Evolutionary conservation across 345 rosid genomes (phyloP).

Genomic region (Linum lewisii): DNA sequence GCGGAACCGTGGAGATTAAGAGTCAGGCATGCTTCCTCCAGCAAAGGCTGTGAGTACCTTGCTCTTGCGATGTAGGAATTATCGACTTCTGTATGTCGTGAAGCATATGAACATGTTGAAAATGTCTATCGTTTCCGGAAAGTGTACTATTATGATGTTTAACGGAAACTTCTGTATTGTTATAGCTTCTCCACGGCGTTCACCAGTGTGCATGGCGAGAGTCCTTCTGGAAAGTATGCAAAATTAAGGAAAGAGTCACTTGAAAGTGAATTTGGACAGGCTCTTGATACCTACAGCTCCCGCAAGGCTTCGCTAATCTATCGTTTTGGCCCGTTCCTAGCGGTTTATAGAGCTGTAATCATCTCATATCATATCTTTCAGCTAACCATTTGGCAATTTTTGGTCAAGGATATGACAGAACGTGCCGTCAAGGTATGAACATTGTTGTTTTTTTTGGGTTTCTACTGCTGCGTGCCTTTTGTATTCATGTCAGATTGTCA

Average conservation of each 20-base stretch:
- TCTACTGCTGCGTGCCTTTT: not conserved
- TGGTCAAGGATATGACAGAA: conserved; percentile 52
- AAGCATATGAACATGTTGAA: not conserved
- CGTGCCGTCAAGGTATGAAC: conserved; percentile 65
- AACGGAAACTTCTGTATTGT: conserved; percentile 1
- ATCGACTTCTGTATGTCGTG: not conserved
- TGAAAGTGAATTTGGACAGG: conserved; percentile 75
- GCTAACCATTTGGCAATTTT: conserved; percentile 65
- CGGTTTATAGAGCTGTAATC: conserved; percentile 77
- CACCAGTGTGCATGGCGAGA: conserved; percentile 74
- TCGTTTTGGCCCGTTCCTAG: conserved; percentile 76
- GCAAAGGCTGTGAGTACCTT: conserved; percentile 35
- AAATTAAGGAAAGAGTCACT: conserved; percentile 92
- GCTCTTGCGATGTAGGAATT: not conserved
- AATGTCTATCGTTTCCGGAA: not conserved
- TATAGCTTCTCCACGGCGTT: conserved; percentile 51
- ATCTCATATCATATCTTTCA: conserved; percentile 69
- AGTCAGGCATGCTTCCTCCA: conserved; percentile 22
- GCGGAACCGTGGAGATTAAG: conserved; percentile 2
- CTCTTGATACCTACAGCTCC: conserved; percentile 59
- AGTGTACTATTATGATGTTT: not conserved
- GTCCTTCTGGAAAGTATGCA: conserved; percentile 76
- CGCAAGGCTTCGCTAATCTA: conserved; percentile 47
- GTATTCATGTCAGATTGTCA: not conserved
- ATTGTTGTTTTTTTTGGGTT: not conserved